phyloP scores from a whole-genome alignment of 257 asterid species.

The Przewalskia tangutica region DNA sequence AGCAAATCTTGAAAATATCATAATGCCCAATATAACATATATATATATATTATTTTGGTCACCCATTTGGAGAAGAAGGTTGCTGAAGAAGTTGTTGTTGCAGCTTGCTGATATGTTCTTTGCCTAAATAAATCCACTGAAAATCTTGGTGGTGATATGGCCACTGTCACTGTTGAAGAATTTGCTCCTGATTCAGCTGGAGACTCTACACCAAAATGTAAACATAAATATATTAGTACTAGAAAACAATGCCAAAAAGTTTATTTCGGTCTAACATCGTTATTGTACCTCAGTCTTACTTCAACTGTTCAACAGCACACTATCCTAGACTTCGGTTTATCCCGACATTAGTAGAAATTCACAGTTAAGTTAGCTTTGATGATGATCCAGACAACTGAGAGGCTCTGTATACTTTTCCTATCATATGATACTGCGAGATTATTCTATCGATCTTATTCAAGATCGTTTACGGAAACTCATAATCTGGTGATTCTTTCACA shows the following conservation, averaged over 20 bases:
- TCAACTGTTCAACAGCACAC: neutral
- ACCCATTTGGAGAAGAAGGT: conserved; percentile 43
- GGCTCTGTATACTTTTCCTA: too few species aligned
- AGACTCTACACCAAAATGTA: conserved; percentile 29
- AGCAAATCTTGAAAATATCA: neutral
- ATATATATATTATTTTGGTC: neutral
- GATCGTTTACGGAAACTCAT: neutral
- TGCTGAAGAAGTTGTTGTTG: conserved; percentile 37
- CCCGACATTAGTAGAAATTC: neutral
- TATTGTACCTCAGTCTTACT: neutral
- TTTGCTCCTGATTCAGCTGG: conserved; percentile 72
- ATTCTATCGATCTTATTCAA: too few species aligned
- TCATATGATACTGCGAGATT: too few species aligned
- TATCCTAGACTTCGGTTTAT: neutral
- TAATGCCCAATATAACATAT: neutral
- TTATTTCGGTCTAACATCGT: too few species aligned
- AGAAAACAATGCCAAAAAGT: neutral
- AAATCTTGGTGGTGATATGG: conserved; percentile 70
- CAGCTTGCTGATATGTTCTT: conserved; percentile 29
- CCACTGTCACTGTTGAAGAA: conserved; percentile 63
- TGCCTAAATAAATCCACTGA: conserved; percentile 61
- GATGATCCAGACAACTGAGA: too few species aligned
- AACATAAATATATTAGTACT: neutral
- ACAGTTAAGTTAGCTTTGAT: too few species aligned
- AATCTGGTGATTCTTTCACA: too few species aligned